phyloP scores from a whole-genome alignment of 208 protist genomes.

The Blechomonas ayalai region DNA sequence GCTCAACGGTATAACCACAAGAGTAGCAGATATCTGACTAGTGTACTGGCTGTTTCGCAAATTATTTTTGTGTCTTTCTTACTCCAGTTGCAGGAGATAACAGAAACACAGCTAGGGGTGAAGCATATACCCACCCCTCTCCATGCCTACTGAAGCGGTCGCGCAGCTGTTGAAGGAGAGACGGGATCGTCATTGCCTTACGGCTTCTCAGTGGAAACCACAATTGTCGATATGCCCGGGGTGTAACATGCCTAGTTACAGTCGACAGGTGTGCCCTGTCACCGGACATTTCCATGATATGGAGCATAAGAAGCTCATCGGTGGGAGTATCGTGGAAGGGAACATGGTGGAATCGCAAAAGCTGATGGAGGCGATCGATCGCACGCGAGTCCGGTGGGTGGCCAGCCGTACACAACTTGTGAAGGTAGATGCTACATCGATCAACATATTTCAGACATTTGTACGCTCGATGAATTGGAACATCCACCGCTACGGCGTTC shows the following conservation, averaged over 20 bases:
- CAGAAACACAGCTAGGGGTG: no score
- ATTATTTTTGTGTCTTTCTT: no score
- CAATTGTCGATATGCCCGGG: conserved; percentile 38
- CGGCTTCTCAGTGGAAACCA: conserved; percentile 25
- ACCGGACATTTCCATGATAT: conserved; percentile 71
- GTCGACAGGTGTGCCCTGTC: conserved; percentile 44
- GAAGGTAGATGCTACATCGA: conserved; percentile 48
- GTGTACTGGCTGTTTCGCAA: no score
- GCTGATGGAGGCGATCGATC: conserved; percentile 73
- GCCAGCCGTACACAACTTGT: conserved; percentile 66
- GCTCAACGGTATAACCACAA: no score
- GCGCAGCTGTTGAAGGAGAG: no score
- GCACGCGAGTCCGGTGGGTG: conserved; percentile 68
- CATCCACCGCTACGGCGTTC: conserved; percentile 76
- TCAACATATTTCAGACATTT: conserved; percentile 87
- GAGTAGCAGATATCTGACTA: no score
- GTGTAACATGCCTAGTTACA: conserved; percentile 53
- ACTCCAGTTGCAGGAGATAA: no score
- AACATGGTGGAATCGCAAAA: conserved; percentile 42
- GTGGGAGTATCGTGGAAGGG: conserved; percentile 41
- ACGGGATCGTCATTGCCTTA: no score
- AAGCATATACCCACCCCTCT: no score
- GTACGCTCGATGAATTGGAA: conserved; percentile 60
- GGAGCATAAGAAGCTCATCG: conserved; percentile 48
- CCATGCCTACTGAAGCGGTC: no score